These are phyloP conservation scores for Salix viminalis DNA, from an alignment of 345 rosid genomes.

Conservation along the genomic window DNA sequence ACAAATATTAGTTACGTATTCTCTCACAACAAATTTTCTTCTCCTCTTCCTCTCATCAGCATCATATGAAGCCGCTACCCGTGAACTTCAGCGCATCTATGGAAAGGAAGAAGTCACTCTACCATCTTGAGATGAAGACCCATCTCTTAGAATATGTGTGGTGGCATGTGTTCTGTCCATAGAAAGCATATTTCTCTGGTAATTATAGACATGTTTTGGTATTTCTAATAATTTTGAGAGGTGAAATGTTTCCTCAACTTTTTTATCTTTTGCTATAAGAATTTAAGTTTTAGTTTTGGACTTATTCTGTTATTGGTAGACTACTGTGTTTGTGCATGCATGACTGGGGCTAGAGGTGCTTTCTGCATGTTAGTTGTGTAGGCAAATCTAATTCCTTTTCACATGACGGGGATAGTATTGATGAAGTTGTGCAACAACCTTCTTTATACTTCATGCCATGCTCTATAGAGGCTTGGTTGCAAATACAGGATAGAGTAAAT, in stretches of 20 bases:
- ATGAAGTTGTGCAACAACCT: background rate
- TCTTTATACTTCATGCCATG: too few species aligned
- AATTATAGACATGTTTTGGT: background rate
- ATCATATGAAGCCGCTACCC: conserved; percentile 83
- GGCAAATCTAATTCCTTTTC: background rate
- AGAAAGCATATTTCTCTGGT: conserved; percentile 15
- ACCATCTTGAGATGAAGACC: conserved; percentile 37
- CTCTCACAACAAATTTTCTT: background rate
- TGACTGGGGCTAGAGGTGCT: background rate
- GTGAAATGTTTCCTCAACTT: background rate
- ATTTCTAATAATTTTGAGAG: conserved; percentile 1
- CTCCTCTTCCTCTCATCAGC: conserved; percentile 32
- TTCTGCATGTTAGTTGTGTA: background rate
- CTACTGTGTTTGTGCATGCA: background rate
- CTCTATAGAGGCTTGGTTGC: background rate
- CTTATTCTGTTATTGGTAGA: background rate
- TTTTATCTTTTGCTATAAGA: background rate
- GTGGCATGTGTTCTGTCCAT: conserved; percentile 18
- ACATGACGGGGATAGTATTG: background rate
- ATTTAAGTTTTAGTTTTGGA: background rate
- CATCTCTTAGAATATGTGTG: conserved; percentile 2
- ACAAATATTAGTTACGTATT: background rate
- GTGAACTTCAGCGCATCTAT: conserved; percentile 84
- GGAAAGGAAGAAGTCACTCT: conserved; percentile 68
- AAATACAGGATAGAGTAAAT: background rate